Evolutionary conservation across 345 rosid species (phyloP), one percentile per base, ranked within the genome.

Genomic region (Aethionema arabicum): DNA sequence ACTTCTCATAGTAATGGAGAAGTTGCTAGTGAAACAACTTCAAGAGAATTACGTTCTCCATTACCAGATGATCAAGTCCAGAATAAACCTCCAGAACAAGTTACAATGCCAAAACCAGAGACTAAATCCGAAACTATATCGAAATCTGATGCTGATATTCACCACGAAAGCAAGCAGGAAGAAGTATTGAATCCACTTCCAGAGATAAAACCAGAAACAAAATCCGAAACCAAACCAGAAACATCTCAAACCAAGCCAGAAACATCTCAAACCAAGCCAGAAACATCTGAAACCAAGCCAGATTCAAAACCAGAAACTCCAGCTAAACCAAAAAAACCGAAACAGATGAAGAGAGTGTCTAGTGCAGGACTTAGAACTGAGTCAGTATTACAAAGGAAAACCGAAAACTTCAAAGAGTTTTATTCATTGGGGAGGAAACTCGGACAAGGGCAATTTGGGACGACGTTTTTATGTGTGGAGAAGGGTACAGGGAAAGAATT

Each of bases 381-480:
- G 11, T 89, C 95, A 6, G 95, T 90, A 11, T 61, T 90, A 9
- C 91, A 80, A 54, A 80, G 80, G 29, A 76, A 72, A 74, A 90
- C 97, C 4, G 95, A 84, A 42, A 83, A 85, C 66, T 80, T 90
- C 13, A 86, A 82, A 74, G 97, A 87, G 30, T 75, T 82, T 21
- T 90, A 65, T 52, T 81, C 75, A 32, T 59, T 85, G 46, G 97
- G 97, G 62, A 87, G 80, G 80, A 90, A 83, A 76, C 80, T 90
- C 31, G 97, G 97, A 27, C 97, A 90, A 76, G 97, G 97, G 38
- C 97, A 90, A 50, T 90, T 90, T 5, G 97, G 97, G 39, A 87
- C 91, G 0, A 86, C 95, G 2, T 89, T 83, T 72, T 74, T 86
- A 5, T 89, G 96, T 33, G 38, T 81, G 50, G 86, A 79, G 68